Evolutionary conservation across 2,329 filamentous ascomycete species (phyloP).

Genomic region (Ophiostoma triangulosporum): DNA sequence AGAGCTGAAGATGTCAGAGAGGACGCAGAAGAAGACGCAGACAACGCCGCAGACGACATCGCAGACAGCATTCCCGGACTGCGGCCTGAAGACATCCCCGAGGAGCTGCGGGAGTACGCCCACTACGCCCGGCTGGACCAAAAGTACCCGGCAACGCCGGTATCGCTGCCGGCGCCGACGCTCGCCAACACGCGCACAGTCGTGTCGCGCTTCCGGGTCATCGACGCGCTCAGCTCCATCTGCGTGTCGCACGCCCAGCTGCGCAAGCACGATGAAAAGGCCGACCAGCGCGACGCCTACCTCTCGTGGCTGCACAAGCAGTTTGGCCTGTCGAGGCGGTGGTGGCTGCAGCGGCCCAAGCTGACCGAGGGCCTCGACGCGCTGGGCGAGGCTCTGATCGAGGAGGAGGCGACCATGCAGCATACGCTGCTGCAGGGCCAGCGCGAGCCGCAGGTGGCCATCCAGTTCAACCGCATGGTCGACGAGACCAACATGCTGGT

Average conservation of each 20-base stretch:
- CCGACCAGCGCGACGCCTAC: constrained; percentile 4
- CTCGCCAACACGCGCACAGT: constrained; percentile 2
- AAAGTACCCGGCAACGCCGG: not conserved
- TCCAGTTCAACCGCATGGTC: constrained; percentile 11
- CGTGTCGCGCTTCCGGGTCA: not conserved
- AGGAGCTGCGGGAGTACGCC: not conserved
- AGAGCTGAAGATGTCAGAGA: not conserved
- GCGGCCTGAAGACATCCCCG: not conserved
- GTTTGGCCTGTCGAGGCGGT: constrained; percentile 10
- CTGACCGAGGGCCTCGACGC: constrained; percentile 4
- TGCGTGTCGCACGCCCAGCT: constrained; percentile 8
- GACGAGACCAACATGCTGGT: constrained; percentile 19
- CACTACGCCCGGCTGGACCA: not conserved
- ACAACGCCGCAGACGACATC: not conserved
- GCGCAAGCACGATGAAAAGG: not conserved
- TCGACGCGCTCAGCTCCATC: constrained; percentile 10
- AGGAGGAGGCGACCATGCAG: constrained; percentile 5
- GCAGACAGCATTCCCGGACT: not conserved
- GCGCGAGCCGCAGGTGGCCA: constrained; percentile 20
- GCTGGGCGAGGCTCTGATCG: constrained; percentile 7
- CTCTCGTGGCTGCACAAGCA: constrained; percentile 11
- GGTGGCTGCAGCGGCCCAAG: constrained; percentile 7
- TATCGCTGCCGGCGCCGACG: constrained; percentile 1
- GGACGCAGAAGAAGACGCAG: not conserved
- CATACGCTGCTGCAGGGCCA: constrained; percentile 4